Evolutionary conservation across 2,329 filamentous ascomycete genomes (phyloP), one percentile per base, ranked within the genome.

Genomic region (Paecilomyces fulvus): DNA sequence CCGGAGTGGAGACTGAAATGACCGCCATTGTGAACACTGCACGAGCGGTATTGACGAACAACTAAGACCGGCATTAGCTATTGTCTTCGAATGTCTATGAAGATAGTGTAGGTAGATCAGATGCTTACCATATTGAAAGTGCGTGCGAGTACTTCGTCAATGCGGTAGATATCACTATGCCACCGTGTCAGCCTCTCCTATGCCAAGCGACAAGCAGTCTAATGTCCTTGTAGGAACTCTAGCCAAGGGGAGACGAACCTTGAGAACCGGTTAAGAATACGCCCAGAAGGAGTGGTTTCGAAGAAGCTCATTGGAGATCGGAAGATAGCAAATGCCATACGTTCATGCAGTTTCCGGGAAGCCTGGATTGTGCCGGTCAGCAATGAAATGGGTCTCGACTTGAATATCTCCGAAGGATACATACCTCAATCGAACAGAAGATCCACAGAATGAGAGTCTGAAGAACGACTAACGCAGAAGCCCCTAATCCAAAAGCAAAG

Each of bases 251-350:
- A 28, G 51, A 76, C 83, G 61, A 73, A 89, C 86, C 87, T 95
- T 14, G 92, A 97, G 73, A 99, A 99, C 55, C 94, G 83, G 72
- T 99, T 99, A 58, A 99, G 79, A 66, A 99, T 96, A 56, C 95
- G 86, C n/a, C 94, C 94, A 60, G 92, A 88, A 2, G 94, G 94
- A 1, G 94, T 99, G 0, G 92, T 96, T 71, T 99, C 95, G 65
- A 99, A 99, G 76, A 99, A 99, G 65, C 86, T 94, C 94, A 99
- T 99, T 55, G 94, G 95, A 37, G 91, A 95, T 63, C 94, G 84
- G 81, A 99, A 99, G 65, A 97, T 96, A 17, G 94, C 91, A 66
- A 88, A 94, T 49, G 92, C 92, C 94, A 99, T 97, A 61, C 90
- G 83, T 75, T 97, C 94, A 71, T 99, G 94, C 56, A 99, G 81